Conservation (phyloP, 495 filamentous ascomycete genomes). For the Annulohypoxylon moriforme region DNA sequence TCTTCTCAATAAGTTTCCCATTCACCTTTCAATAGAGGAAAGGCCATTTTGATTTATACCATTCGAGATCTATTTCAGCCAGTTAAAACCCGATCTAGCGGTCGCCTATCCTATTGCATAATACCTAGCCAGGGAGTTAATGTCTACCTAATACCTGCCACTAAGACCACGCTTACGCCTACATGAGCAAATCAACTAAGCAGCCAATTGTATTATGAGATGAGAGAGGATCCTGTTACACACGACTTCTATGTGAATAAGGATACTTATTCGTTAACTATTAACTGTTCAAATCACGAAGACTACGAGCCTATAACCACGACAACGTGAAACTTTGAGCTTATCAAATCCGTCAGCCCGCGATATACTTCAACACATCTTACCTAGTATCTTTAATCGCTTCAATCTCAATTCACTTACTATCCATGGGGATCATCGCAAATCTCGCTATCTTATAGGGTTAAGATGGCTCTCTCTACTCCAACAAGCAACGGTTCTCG, state of each 20-base stretch:
- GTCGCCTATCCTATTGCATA: neutral
- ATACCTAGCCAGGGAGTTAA: neutral
- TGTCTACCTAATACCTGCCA: neutral
- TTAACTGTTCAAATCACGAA: neutral
- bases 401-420: slow-evolving; percentile 15
- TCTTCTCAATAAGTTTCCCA: slow-evolving; percentile 31
- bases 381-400: neutral
- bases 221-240: slow-evolving; percentile 11
- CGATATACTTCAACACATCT: neutral
- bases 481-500: slow-evolving; percentile 47
- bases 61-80: slow-evolving; percentile 1
- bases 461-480: slow-evolving; percentile 49
- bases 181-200: slow-evolving; percentile 19
- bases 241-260: slow-evolving; percentile 24
- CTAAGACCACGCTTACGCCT: slow-evolving; percentile 15
- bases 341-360: slow-evolving; percentile 1
- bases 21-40: slow-evolving; percentile 2
- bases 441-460: slow-evolving; percentile 41
- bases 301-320: slow-evolving; percentile 15
- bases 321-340: slow-evolving; percentile 18
- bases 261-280: slow-evolving; percentile 11
- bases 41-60: neutral
- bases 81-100: neutral
- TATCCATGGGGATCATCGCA: slow-evolving; percentile 41
- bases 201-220: slow-evolving; percentile 22